Evolutionary conservation across 208 protist species (phyloP).

Genomic region (Leishmania guyanensis): DNA sequence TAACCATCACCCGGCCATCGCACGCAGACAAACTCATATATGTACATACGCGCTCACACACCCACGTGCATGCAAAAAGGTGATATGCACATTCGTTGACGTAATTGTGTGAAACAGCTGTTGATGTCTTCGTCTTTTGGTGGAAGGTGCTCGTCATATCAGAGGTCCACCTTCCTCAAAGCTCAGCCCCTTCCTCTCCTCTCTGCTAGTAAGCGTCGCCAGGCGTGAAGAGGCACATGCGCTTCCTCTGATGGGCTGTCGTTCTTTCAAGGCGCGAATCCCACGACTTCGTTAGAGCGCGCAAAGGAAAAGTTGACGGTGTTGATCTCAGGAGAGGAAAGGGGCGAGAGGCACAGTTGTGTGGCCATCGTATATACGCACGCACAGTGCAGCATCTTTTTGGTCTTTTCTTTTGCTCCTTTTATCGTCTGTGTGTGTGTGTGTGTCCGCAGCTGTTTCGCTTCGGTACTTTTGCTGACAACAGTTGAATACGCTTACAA

Average conservation of each 20-base stretch:
- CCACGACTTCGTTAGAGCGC: background rate
- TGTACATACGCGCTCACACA: background rate
- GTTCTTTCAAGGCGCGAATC: background rate
- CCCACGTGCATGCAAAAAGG: background rate
- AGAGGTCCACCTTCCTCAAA: background rate
- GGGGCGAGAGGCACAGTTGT: background rate
- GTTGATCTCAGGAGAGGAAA: background rate
- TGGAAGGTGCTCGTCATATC: background rate
- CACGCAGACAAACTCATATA: background rate
- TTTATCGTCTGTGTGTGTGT: background rate
- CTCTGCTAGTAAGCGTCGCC: background rate
- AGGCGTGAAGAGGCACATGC: background rate
- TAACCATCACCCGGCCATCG: background rate
- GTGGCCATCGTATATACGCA: background rate
- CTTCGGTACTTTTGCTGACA: background rate
- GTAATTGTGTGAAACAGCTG: background rate
- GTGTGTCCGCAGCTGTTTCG: background rate
- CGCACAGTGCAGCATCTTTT: background rate
- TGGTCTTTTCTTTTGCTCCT: background rate
- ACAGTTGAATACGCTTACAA: background rate
- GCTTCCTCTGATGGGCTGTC: background rate
- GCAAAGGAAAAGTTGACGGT: background rate
- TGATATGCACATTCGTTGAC: conserved; percentile 6
- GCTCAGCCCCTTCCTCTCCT: background rate
- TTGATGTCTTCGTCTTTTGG: conserved; percentile 1